These are phyloP conservation scores for Pleomassaria siparia DNA, from an alignment of 2,329 filamentous ascomycete genomes.

Conservation along the genomic window DNA sequence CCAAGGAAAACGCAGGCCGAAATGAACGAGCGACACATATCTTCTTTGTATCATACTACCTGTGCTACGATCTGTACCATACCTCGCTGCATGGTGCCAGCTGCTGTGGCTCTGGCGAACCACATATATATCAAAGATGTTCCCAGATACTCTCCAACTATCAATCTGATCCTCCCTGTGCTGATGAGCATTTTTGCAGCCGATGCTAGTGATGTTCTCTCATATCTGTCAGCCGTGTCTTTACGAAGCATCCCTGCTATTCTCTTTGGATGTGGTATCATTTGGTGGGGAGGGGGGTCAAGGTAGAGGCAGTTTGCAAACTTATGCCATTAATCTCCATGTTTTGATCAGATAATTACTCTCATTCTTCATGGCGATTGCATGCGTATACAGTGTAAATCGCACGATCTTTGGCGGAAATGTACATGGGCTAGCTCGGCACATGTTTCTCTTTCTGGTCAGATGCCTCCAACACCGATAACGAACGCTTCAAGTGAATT, in stretches of 20 bases:
- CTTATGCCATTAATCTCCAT: no score
- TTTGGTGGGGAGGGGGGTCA: no score
- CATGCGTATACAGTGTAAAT: no score
- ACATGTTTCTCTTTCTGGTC: not conserved
- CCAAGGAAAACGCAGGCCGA: constrained; percentile 75
- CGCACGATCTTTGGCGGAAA: not conserved
- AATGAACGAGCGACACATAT: constrained; percentile 17
- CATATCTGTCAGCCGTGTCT: no score
- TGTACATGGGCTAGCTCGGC: not conserved
- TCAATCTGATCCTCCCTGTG: not conserved
- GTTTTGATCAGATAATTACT: no score
- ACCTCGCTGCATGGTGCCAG: not conserved
- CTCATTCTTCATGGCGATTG: no score
- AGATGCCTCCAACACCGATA: not conserved
- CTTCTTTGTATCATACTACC: not conserved
- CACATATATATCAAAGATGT: not conserved
- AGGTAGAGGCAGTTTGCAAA: no score
- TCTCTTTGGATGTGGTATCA: no score
- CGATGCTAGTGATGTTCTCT: no score
- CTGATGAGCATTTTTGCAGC: not conserved
- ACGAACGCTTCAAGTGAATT: no score
- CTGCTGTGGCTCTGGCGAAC: not conserved
- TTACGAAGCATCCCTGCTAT: no score
- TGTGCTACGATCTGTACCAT: constrained; percentile 3
- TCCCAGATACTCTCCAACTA: not conserved